Evolutionary conservation across 106 monocot genomes (phyloP), one percentile per base, ranked within the genome.

Genomic region (Ottelia alismoides): DNA sequence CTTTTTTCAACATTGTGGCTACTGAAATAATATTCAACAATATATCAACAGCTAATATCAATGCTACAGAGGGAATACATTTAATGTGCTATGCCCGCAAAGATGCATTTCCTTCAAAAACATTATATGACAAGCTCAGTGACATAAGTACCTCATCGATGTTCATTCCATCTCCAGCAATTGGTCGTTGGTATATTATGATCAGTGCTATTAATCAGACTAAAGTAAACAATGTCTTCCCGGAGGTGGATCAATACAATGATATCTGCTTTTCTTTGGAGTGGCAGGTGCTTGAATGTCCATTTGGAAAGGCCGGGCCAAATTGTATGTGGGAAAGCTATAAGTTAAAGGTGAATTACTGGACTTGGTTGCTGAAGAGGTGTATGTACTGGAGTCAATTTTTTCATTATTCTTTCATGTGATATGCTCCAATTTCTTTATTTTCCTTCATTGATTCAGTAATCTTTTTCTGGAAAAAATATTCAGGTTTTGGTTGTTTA

Each of bases 141-240:
- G 71, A 85, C 40, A 82, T 85, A 67, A 84, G 74, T 56, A 62
- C 45, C 46, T 21, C 30, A 24, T 68, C 76, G 40, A 69, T 89
- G 66, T 40, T 76, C 69, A 59, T 89, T 12, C 76, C 72, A 17
- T 74, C 58, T 3, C 89, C 89, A 31, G 62, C 70, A 72, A 72
- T 77, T 61, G 85, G 96, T 40, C 70, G 71, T 1, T 89, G 89
- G 89, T 89, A 74, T 32, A 70, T 89, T 71, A 65, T 72, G 52
- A 18, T 96, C 61, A 62, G 82, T 55, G 71, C 63, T 49, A 45
- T 74, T 53, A 96, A 74, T 40, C 60, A 58, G 60, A 81, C 69
- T 61, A 55, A 56, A 30, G 25, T 49, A 55, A 74, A 73, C 63
- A 31, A 23, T 31, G 30, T n/a, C 45, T 25, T 31, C 5, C 30